A percentile compares a stretch with the other conserved stretches of the same genome.
Conservation (phyloP, 108 stramenopile species). For the Ochromonas danica region DNA sequence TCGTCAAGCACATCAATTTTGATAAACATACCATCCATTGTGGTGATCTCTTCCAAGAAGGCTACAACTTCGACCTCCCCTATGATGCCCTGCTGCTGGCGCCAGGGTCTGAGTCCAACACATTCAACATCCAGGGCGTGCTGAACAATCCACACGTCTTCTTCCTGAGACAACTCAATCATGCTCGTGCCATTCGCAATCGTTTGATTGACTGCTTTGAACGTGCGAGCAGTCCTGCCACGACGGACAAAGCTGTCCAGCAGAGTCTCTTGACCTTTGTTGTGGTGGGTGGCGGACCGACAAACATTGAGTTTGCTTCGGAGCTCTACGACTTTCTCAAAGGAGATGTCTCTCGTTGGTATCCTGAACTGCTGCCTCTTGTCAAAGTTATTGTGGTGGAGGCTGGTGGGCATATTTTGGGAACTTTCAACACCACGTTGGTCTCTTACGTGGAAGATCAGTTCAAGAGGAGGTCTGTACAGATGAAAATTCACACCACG, state of each 20-base stretch:
- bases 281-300: slow-evolving; percentile 95
- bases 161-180: slow-evolving; percentile 88
- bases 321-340: slow-evolving; percentile 88
- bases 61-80: slow-evolving; percentile 65
- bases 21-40: slow-evolving; percentile 46
- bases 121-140: slow-evolving; percentile 70
- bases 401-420: slow-evolving; percentile 79
- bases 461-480: slow-evolving; percentile 60
- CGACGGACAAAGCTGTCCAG: slow-evolving; percentile 63
- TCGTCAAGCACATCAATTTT: slow-evolving; percentile 66
- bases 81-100: slow-evolving; percentile 85
- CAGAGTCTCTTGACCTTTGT: slow-evolving; percentile 83
- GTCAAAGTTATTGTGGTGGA: slow-evolving; percentile 84
- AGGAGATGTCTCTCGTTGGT: slow-evolving; percentile 75
- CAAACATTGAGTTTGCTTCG: slow-evolving; percentile 85
- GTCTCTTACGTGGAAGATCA: slow-evolving; percentile 66
- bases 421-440: slow-evolving; percentile 76
- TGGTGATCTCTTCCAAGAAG: slow-evolving; percentile 65
- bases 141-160: slow-evolving; percentile 70
- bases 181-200: slow-evolving; percentile 87
- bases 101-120: slow-evolving; percentile 85
- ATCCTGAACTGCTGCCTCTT: slow-evolving; percentile 71
- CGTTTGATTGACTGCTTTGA: slow-evolving; percentile 91
- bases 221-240: slow-evolving; percentile 74
- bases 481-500: slow-evolving; percentile 57